Percentiles rank a stretch among this genome's conserved stretches.
Conservation (phyloP, 345 rosid species). For the Citrus reticulata region DNA sequence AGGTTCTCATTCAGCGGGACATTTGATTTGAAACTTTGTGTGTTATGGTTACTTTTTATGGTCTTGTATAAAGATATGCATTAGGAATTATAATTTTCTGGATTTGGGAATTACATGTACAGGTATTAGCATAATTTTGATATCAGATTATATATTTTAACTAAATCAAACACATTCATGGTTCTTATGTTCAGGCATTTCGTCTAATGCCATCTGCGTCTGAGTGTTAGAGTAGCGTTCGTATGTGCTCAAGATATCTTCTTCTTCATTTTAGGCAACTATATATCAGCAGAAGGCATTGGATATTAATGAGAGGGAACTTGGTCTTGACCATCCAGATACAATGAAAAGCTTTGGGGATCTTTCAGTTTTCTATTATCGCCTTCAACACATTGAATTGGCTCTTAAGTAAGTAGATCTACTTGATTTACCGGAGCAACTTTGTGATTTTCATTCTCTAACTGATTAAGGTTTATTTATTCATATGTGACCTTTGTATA, state of each 20-base stretch:
- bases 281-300: slow-evolving; percentile 91
- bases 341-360: slow-evolving; percentile 78
- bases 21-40: too few species aligned
- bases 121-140: neutral
- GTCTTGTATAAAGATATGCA: neutral
- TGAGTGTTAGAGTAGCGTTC: neutral
- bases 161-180: neutral
- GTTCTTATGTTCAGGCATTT: neutral
- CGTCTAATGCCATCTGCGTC: neutral
- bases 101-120: neutral
- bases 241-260: slow-evolving; percentile 1
- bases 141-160: neutral
- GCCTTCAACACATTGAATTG: slow-evolving; percentile 66
- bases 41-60: neutral
- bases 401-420: slow-evolving; percentile 56
- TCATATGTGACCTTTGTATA: neutral
- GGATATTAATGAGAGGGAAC: slow-evolving; percentile 91
- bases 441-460: too few species aligned
- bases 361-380: slow-evolving; percentile 70
- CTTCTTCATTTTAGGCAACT: slow-evolving; percentile 45
- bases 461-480: too few species aligned
- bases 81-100: neutral
- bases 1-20: too few species aligned
- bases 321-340: slow-evolving; percentile 92
- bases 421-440: neutral